Conservation (phyloP, 371 early-diverging fungal genomes). For the Syncephalis plumigaleata region DNA sequence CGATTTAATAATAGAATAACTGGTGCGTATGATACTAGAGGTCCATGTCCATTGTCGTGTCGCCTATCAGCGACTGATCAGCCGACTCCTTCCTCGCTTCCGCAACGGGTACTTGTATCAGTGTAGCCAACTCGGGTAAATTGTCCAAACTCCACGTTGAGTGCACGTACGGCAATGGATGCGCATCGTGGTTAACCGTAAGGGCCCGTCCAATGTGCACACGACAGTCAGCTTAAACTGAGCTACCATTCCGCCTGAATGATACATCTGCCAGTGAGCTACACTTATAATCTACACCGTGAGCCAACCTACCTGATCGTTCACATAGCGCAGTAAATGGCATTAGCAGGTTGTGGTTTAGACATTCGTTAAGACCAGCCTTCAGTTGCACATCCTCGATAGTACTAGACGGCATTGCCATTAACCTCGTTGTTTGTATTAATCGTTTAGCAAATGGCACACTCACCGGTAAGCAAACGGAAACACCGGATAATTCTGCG, state of each 20-base stretch:
- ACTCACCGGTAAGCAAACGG: slow-evolving; percentile 60
- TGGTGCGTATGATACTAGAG: too few species aligned
- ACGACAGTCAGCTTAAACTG: slow-evolving; percentile 81
- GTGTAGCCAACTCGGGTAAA: too few species aligned
- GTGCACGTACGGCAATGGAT: slow-evolving; percentile 48
- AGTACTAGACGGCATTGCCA: slow-evolving; percentile 19
- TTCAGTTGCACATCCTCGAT: slow-evolving; percentile 65
- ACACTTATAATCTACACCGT: too few species aligned
- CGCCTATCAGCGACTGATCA: too few species aligned
- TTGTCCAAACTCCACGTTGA: slow-evolving; percentile 13
- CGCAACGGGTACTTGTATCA: too few species aligned
- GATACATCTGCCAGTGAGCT: too few species aligned
- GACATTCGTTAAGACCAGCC: slow-evolving; percentile 71
- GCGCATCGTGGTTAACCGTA: slow-evolving; percentile 39
- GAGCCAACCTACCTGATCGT: slow-evolving; percentile 25
- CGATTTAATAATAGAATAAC: slow-evolving; percentile 7
- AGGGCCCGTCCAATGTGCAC: slow-evolving; percentile 50
- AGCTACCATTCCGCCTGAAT: slow-evolving; percentile 26
- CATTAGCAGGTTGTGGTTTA: slow-evolving; percentile 47
- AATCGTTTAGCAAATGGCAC: neutral
- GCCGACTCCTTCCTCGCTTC: too few species aligned
- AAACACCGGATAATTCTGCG: slow-evolving; percentile 54
- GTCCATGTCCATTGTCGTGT: too few species aligned
- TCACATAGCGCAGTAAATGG: slow-evolving; percentile 57
- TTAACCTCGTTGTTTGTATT: neutral